These are phyloP conservation scores for Fusarium sp. DNA, from an alignment of 2,329 filamentous ascomycete genomes.

Conservation along the genomic window DNA sequence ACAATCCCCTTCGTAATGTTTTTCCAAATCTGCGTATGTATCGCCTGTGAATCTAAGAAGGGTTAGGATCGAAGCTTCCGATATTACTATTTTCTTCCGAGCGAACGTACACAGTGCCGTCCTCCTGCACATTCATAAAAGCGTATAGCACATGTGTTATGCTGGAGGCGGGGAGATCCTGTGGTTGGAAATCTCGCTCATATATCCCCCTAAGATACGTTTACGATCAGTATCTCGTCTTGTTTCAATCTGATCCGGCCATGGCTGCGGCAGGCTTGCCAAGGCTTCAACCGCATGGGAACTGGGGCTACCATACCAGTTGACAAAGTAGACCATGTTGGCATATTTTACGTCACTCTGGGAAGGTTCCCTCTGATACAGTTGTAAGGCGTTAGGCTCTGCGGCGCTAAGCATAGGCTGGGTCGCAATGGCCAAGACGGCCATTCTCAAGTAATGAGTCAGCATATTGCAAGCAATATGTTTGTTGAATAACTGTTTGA, in stretches of 20 bases:
- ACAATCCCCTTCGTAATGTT: conserved; percentile 26
- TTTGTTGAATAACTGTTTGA: neutral
- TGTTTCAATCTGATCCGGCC: neutral
- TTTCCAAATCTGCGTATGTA: conserved; percentile 23
- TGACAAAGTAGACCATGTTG: conserved; percentile 3
- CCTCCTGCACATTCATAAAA: conserved; percentile 78
- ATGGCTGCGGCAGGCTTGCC: neutral
- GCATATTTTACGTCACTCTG: neutral
- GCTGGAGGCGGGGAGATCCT: conserved; percentile 74
- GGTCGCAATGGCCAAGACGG: neutral
- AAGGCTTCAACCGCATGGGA: neutral
- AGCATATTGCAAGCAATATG: neutral
- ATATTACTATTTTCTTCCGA: neutral
- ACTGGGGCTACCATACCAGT: neutral
- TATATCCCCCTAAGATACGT: conserved; percentile 73
- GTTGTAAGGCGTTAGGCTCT: neutral
- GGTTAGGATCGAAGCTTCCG: neutral
- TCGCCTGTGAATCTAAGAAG: conserved; percentile 12
- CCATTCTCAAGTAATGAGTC: neutral
- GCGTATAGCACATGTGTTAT: conserved; percentile 82
- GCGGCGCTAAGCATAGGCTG: neutral
- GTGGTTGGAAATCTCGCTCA: conserved; percentile 76
- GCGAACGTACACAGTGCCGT: conserved; percentile 76
- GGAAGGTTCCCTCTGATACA: neutral
- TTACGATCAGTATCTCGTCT: neutral